phyloP scores from a whole-genome alignment of 2,329 filamentous ascomycete species.

The Pseudogymnoascus sp. region DNA sequence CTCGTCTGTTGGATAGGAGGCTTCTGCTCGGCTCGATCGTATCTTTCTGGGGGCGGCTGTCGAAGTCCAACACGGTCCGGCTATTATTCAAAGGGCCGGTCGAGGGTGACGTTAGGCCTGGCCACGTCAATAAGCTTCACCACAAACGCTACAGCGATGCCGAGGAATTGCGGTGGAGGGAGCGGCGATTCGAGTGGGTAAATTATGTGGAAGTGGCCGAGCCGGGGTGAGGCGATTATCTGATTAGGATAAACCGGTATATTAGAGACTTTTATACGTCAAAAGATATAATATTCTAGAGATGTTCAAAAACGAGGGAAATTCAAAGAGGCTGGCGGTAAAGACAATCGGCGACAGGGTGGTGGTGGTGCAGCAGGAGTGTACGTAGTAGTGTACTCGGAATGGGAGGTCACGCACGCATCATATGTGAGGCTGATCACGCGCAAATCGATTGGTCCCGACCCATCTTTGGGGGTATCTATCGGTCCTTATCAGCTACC shows the following conservation, averaged over 20 bases:
- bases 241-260: neutral
- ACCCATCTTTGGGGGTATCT: constrained; percentile 6
- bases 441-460: constrained; percentile 7
- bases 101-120: neutral
- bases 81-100: neutral
- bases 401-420: constrained; percentile 8
- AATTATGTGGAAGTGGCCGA: neutral
- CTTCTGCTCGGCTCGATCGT: constrained; percentile 1
- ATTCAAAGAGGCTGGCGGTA: neutral
- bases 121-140: constrained; percentile 1
- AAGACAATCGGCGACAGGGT: neutral
- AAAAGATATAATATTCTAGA: neutral
- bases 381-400: constrained; percentile 6
- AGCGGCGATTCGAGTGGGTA: neutral
- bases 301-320: neutral
- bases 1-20: neutral
- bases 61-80: neutral
- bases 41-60: neutral
- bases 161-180: constrained; percentile 7
- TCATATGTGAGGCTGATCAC: constrained; percentile 8
- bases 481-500: constrained; percentile 6
- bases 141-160: neutral
- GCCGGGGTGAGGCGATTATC: neutral
- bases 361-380: neutral
- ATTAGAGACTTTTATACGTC: constrained; percentile 6